A percentile compares a stretch with the other conserved stretches of the same genome.
These are phyloP conservation scores for Boeremia lycopersici DNA, from an alignment of 2,329 filamentous ascomycete species.

Conservation along the genomic window DNA sequence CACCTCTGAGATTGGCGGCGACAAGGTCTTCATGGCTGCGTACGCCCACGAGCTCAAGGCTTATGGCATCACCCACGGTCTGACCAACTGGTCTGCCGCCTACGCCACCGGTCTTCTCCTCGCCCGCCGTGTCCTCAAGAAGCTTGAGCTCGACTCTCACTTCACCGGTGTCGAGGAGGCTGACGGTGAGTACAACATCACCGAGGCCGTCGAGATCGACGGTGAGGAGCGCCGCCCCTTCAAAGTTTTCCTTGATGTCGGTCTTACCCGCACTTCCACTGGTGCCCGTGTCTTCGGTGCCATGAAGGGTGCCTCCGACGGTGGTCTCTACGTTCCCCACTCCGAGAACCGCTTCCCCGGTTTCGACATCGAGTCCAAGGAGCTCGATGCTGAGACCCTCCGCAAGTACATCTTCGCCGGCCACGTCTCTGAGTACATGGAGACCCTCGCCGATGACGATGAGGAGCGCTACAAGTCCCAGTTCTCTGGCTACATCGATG, in stretches of 20 bases:
- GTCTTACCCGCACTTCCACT: conserved; percentile 95
- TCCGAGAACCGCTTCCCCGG: conserved; percentile 99
- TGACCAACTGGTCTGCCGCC: conserved; percentile 99
- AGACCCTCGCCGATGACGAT: conserved; percentile 98
- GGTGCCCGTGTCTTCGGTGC: conserved; percentile 99
- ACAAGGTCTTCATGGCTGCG: conserved; percentile 81
- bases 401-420: conserved; percentile 99
- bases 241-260: conserved; percentile 99
- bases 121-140: conserved; percentile 94
- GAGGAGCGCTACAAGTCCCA: conserved; percentile 99
- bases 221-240: conserved; percentile 92
- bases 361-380: conserved; percentile 95
- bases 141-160: conserved; percentile 91
- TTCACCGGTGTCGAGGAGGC: conserved; percentile 97
- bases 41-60: conserved; percentile 91
- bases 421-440: conserved; percentile 99
- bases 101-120: conserved; percentile 97
- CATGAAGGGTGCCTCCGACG: conserved; percentile 99
- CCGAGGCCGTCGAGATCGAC: conserved; percentile 91
- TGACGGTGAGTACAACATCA: conserved; percentile 93
- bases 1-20: conserved; percentile 91
- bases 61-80: conserved; percentile 97
- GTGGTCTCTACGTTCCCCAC: conserved; percentile 96
- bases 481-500: conserved; percentile 97
- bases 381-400: conserved; percentile 95